Evolutionary conservation across 805 yeast genomes (phyloP).

Genomic region (Pichia rugopelliculosa): DNA sequence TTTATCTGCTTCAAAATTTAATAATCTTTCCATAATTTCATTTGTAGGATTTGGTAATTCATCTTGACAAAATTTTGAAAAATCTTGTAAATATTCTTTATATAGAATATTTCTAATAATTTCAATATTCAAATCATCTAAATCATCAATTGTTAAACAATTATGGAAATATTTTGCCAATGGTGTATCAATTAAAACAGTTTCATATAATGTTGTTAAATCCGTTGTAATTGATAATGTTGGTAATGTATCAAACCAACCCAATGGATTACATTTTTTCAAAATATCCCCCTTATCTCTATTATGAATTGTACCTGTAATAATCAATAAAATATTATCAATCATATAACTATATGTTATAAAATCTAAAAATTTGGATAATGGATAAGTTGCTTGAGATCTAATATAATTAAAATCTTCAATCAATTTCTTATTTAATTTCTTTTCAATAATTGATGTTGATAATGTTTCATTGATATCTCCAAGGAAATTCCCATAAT

Average conservation of each 20-base stretch:
- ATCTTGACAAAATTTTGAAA: slow-evolving; percentile 52
- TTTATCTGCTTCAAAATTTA: slow-evolving; percentile 91
- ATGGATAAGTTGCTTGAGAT: slow-evolving; percentile 73
- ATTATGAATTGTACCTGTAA: slow-evolving; percentile 94
- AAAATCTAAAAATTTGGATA: slow-evolving; percentile 80
- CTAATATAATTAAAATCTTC: slow-evolving; percentile 81
- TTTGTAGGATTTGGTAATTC: slow-evolving; percentile 68
- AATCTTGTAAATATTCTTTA: slow-evolving; percentile 90
- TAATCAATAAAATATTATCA: slow-evolving; percentile 91
- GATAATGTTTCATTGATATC: slow-evolving; percentile 78
- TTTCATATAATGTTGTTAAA: slow-evolving; percentile 83
- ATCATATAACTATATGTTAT: slow-evolving; percentile 97
- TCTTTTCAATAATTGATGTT: slow-evolving; percentile 79
- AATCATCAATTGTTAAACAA: slow-evolving; percentile 77
- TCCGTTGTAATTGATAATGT: slow-evolving; percentile 93
- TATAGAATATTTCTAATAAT: slow-evolving; percentile 85
- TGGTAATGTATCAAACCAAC: slow-evolving; percentile 98
- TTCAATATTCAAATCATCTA: slow-evolving; percentile 94
- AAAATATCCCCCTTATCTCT: slow-evolving; percentile 85
- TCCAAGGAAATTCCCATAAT: slow-evolving; percentile 84
- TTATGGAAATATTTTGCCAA: slow-evolving; percentile 93
- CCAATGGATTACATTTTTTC: slow-evolving; percentile 90
- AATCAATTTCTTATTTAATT: slow-evolving; percentile 64
- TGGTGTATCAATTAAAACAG: slow-evolving; percentile 94
- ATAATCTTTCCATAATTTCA: slow-evolving; percentile 70